Percentiles rank a stretch among this genome's conserved stretches.
Conservation (phyloP, 129 eudicot species). For the Calendula officinalis region DNA sequence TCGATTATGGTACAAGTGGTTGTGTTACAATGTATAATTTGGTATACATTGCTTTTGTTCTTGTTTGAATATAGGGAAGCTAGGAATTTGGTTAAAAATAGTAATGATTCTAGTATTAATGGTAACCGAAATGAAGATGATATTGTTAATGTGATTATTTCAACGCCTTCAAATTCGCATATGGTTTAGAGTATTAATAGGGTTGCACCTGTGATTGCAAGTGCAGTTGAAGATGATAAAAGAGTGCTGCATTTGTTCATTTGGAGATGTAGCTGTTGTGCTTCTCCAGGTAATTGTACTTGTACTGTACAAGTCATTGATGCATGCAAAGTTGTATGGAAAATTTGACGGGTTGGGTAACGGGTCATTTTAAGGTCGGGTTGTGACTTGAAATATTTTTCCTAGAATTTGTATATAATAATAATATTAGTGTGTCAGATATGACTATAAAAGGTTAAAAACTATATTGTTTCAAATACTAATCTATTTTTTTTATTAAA, state of each 20-base stretch:
- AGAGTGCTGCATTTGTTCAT: constrained; percentile 40
- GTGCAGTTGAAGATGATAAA: constrained; percentile 29
- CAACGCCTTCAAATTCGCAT: constrained; percentile 32
- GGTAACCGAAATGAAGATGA: constrained; percentile 28
- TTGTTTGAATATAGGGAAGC: constrained; percentile 69
- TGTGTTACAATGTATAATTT: constrained; percentile 65
- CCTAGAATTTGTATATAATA: too few species aligned
- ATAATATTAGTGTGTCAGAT: too few species aligned
- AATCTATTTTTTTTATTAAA: too few species aligned
- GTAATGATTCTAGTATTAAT: constrained; percentile 4
- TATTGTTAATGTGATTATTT: constrained; percentile 25
- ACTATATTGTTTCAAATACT: too few species aligned
- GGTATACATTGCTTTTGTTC: constrained; percentile 63
- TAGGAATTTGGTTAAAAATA: constrained; percentile 33
- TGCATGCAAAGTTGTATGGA: not conserved
- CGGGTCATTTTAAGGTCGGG: not conserved
- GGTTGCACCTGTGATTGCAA: constrained; percentile 34
- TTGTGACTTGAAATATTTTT: not conserved
- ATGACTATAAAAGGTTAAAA: too few species aligned
- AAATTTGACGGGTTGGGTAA: not conserved
- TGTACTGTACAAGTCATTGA: too few species aligned
- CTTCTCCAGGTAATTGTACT: constrained; percentile 31
- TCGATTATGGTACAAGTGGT: constrained; percentile 67
- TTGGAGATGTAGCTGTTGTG: constrained; percentile 41
- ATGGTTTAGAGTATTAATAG: constrained; percentile 32